Evolutionary conservation across 495 filamentous ascomycete species (phyloP).

Genomic region (Aspergillus sclerotioniger): DNA sequence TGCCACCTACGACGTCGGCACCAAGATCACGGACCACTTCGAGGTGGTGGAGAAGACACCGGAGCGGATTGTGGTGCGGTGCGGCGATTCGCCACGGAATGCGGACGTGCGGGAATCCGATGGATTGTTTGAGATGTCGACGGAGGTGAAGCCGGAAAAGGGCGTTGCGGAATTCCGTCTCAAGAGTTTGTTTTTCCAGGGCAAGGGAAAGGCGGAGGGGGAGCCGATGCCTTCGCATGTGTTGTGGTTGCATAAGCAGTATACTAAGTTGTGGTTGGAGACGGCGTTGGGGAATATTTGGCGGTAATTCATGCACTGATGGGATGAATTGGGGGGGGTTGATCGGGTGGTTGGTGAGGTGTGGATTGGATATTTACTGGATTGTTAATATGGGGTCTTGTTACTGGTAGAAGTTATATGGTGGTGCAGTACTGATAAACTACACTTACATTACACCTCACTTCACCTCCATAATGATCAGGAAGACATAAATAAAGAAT

Average conservation of each 20-base stretch:
- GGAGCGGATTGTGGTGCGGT: slow-evolving; percentile 60
- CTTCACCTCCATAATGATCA: too few relatives aligned
- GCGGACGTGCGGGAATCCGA: slow-evolving; percentile 57
- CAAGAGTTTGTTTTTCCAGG: slow-evolving; percentile 66
- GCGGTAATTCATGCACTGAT: too few relatives aligned
- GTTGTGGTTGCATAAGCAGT: slow-evolving; percentile 60
- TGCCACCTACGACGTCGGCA: slow-evolving; percentile 59
- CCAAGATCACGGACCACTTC: slow-evolving; percentile 72
- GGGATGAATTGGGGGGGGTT: too few relatives aligned
- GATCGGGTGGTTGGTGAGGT: too few relatives aligned
- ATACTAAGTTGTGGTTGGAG: slow-evolving; percentile 62
- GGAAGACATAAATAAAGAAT: too few relatives aligned
- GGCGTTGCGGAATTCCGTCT: slow-evolving; percentile 62
- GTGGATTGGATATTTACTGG: too few relatives aligned
- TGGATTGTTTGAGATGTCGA: slow-evolving; percentile 68
- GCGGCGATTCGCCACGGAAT: slow-evolving; percentile 63
- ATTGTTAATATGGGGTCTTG: too few relatives aligned
- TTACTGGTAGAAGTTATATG: too few relatives aligned
- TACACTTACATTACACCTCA: too few relatives aligned
- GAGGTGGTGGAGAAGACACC: slow-evolving; percentile 68
- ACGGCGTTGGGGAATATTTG: slow-evolving; percentile 43
- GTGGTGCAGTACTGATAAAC: too few relatives aligned
- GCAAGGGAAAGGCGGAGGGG: slow-evolving; percentile 43
- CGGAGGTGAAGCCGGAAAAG: slow-evolving; percentile 56
- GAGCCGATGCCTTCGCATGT: slow-evolving; percentile 56